These are phyloP conservation scores for Corchorus olitorius DNA, from an alignment of 345 rosid species.

Conservation along the genomic window DNA sequence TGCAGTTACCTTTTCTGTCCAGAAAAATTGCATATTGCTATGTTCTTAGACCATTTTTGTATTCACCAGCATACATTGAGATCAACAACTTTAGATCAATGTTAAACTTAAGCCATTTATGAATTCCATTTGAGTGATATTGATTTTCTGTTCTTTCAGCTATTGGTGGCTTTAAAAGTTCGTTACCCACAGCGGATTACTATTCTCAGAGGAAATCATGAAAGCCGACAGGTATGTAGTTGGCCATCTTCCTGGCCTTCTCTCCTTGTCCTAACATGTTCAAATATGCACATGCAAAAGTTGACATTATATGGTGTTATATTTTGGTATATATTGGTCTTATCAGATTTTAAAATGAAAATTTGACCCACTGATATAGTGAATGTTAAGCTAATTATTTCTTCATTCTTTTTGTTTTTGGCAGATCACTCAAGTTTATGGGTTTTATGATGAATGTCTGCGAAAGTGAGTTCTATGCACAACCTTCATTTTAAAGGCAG, in stretches of 20 bases:
- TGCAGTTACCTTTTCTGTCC: not conserved
- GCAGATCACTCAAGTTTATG: conserved; percentile 99
- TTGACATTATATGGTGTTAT: conserved; percentile 1
- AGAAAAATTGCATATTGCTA: not conserved
- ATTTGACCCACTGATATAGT: not conserved
- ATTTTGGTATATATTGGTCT: not conserved
- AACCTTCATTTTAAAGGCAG: conserved; percentile 13
- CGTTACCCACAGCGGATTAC: conserved; percentile 81
- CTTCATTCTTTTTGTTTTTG: conserved; percentile 24
- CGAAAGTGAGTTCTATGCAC: conserved; percentile 78
- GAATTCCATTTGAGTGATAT: conserved; percentile 13
- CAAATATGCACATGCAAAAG: not conserved
- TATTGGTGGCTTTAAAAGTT: conserved; percentile 77
- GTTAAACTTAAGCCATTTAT: not conserved
- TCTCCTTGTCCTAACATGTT: not conserved
- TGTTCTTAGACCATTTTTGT: not conserved
- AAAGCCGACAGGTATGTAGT: conserved; percentile 77
- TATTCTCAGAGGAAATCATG: conserved; percentile 88
- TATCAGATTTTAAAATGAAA: conserved; percentile 3
- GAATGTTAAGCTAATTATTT: conserved; percentile 31
- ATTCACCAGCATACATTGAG: not conserved
- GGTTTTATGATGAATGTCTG: conserved; percentile 97
- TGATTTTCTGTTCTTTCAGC: conserved; percentile 44
- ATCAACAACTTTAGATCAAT: conserved; percentile 1
- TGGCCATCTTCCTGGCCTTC: not conserved